Evolutionary conservation across 257 asterid species (phyloP), one percentile per base, ranked within the genome.

Genomic region (Scutellaria galericulata): DNA sequence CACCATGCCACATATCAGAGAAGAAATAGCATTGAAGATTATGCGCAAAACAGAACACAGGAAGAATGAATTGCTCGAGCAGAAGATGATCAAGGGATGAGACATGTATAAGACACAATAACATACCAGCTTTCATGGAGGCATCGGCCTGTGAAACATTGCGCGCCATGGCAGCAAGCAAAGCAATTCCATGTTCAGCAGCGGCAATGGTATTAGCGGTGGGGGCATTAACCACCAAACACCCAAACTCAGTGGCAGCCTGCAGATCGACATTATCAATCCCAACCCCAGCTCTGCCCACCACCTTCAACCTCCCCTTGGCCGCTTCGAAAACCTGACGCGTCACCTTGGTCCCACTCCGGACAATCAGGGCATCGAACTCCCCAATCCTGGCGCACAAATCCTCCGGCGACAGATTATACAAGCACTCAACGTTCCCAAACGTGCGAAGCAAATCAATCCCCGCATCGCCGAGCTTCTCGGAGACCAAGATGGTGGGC

Each of bases 131-230:
- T 82, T 92, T 92, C 87, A 89, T 88, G 83, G 97, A 91, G 9
- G 96, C 95, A 70, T 91, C 96, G 12, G 97, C 83, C 78, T 89
- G 97, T 18, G 95, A 86, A 65, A 92, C 92, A 75, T 89, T 89
- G 42, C 97, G 80, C 7, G 96, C 96, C 96, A 92, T 92, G 73
- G 86, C 77, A 42, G 92, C 75, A 5, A 92, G 87, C 65, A 92
- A 66, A 60, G 97, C 93, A 58, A 92, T 88, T 48, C 89, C 97
- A 63, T 92, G 98, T 76, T 92, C 96, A 0, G 97, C 98, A 0
- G 98, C 97, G 15, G 98, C 98, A 66, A 92, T 87, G 46, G 98
- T 90, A 24, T 92, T 92, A 5, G 96, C 98, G 5, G 96, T 90
- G 1, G 96, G 98, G 5, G 96, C 98, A 66, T 92, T 92, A 0